phyloP scores from a whole-genome alignment of 140 eudicot genomes.

The Erigeron philadelphicus region DNA sequence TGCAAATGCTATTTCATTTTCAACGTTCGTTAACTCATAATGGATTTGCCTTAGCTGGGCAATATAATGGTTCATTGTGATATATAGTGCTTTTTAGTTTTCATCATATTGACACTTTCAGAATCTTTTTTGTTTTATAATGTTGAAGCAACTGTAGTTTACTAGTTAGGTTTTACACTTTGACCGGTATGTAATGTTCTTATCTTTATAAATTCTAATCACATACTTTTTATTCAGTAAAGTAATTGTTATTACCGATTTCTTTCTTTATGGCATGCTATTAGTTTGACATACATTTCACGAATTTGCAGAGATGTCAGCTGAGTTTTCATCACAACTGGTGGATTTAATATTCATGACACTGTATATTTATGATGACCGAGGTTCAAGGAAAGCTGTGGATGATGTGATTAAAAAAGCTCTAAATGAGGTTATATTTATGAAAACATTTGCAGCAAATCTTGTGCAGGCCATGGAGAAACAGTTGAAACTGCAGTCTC shows the following conservation, averaged over 20 bases:
- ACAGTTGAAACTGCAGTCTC: constrained; percentile 67
- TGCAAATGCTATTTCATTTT: background rate
- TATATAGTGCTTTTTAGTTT: background rate
- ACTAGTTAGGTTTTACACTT: background rate
- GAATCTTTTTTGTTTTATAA: no score
- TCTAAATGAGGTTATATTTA: constrained; percentile 44
- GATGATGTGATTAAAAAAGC: constrained; percentile 63
- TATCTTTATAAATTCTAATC: background rate
- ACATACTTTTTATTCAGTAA: background rate
- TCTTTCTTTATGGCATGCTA: background rate
- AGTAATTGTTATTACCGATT: background rate
- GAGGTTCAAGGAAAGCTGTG: constrained; percentile 86
- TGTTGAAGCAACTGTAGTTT: background rate
- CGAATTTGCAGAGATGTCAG: constrained; percentile 62
- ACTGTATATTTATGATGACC: constrained; percentile 68
- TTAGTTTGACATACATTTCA: no score
- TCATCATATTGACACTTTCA: no score
- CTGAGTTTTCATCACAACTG: constrained; percentile 59
- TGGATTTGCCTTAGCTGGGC: background rate
- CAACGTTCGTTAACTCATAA: background rate
- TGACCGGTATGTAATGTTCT: background rate
- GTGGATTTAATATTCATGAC: constrained; percentile 76
- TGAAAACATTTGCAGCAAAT: constrained; percentile 90
- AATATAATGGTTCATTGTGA: background rate
- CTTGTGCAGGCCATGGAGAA: constrained; percentile 89